Conservation (phyloP, 305 asterid genomes). For the Solanum aculeatissimum region DNA sequence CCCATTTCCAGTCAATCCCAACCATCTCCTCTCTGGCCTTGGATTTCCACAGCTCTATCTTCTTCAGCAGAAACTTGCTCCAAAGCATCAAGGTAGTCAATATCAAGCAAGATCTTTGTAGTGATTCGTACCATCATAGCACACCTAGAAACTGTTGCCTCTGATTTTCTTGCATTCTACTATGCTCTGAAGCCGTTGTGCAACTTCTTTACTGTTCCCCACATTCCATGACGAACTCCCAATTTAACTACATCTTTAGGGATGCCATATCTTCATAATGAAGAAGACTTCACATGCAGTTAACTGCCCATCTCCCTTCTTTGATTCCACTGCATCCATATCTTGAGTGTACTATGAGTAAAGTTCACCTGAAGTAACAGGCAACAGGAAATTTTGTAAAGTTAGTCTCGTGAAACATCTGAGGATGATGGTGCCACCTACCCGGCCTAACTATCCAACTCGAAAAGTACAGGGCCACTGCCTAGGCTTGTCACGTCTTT, state of each 20-base stretch:
- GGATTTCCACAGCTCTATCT: conserved; percentile 16
- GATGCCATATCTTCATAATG: conserved; percentile 95
- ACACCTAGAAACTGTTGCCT: conserved; percentile 37
- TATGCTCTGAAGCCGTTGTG: conserved; percentile 75
- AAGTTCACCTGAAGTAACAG: neutral
- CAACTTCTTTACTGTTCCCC: conserved; percentile 90
- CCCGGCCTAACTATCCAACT: conserved; percentile 94
- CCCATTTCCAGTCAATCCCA: conserved; percentile 66
- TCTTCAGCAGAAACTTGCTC: conserved; percentile 18
- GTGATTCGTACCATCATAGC: conserved; percentile 54
- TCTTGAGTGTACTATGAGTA: neutral
- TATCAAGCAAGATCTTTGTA: conserved; percentile 17
- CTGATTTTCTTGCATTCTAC: conserved; percentile 48
- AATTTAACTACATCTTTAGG: conserved; percentile 87
- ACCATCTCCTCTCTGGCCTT: conserved; percentile 11
- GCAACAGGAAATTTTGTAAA: neutral
- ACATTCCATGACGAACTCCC: conserved; percentile 95
- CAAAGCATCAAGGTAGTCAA: conserved; percentile 7
- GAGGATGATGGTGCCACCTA: conserved; percentile 6
- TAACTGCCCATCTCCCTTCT: conserved; percentile 57
- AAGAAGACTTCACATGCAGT: conserved; percentile 84
- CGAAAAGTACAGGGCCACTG: conserved; percentile 77
- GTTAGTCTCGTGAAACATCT: neutral
- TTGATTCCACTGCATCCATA: conserved; percentile 48
- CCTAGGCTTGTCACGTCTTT: conserved; percentile 79